Evolutionary conservation across 441 rosid species (phyloP).

Genomic region (Hypseocharis bilobata): DNA sequence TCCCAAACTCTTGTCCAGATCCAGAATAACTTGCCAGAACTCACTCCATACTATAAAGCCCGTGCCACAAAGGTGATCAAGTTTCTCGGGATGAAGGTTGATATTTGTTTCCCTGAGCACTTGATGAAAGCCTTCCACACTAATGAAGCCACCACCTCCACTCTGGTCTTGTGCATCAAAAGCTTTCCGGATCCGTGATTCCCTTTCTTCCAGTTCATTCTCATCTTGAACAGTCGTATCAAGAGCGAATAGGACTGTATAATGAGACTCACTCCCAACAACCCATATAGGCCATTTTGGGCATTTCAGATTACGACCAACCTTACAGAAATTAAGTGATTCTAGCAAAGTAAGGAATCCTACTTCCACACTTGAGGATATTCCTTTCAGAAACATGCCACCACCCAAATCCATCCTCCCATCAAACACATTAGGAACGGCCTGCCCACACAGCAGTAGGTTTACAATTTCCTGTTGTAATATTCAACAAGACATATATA

Average conservation of each 20-base stretch:
- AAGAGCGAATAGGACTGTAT: conserved; percentile 83
- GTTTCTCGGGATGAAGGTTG: conserved; percentile 56
- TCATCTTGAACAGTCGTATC: conserved; percentile 79
- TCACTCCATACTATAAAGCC: conserved; percentile 95
- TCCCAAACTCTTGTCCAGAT: conserved; percentile 61
- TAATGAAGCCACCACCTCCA: conserved; percentile 93
- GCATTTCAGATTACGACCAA: conserved; percentile 78
- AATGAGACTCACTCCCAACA: conserved; percentile 94
- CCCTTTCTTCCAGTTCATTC: conserved; percentile 87
- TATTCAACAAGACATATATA: conserved; percentile 12
- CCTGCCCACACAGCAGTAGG: conserved; percentile 84
- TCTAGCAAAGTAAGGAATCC: conserved; percentile 91
- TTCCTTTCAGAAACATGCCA: conserved; percentile 79
- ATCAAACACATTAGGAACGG: conserved; percentile 87
- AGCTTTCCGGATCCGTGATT: conserved; percentile 71
- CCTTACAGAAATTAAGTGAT: conserved; percentile 88
- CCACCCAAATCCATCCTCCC: conserved; percentile 95
- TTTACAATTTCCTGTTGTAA: conserved; percentile 79
- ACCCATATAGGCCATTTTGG: conserved; percentile 99
- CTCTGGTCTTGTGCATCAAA: conserved; percentile 91
- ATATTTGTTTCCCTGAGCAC: conserved; percentile 55
- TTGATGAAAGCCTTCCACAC: conserved; percentile 85
- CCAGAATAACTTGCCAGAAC: conserved; percentile 83
- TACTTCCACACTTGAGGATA: conserved; percentile 70
- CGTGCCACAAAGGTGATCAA: conserved; percentile 55